Conservation (phyloP, 345 rosid genomes). For the Eucalyptus lansdowneana region DNA sequence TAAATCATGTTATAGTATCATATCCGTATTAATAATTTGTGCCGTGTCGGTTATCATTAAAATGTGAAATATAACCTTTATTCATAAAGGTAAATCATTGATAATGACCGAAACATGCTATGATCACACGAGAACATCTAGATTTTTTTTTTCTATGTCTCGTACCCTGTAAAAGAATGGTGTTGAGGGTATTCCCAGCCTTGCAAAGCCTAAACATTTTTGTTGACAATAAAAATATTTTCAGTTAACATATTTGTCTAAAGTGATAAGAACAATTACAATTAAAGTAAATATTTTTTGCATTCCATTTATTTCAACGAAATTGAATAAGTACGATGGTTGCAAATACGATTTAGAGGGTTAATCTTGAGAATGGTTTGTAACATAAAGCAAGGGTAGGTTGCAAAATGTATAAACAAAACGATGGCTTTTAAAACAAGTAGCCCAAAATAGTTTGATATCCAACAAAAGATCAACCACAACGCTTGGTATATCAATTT, state of each 20-base stretch:
- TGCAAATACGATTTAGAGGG: background rate
- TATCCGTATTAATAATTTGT: background rate
- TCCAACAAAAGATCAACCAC: background rate
- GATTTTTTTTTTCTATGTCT: no score
- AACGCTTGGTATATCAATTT: background rate
- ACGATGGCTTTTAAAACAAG: background rate
- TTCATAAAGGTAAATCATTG: background rate
- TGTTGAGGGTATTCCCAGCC: background rate
- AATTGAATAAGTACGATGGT: background rate
- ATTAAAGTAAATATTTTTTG: background rate
- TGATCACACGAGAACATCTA: background rate
- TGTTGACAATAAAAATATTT: background rate
- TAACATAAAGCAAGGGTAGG: background rate
- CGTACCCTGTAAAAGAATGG: background rate
- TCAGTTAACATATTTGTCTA: background rate
- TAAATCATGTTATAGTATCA: background rate
- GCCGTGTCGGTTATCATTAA: accelerated
- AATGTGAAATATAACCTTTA: background rate
- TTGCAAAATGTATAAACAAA: background rate
- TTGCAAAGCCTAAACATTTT: background rate
- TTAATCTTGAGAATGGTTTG: background rate
- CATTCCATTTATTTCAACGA: background rate
- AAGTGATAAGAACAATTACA: background rate
- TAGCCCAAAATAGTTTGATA: background rate
- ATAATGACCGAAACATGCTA: background rate